A percentile compares a stretch with the other conserved stretches of the same genome.
phyloP scores from a whole-genome alignment of 164 flowering plant species.

The Saururus chinensis region DNA sequence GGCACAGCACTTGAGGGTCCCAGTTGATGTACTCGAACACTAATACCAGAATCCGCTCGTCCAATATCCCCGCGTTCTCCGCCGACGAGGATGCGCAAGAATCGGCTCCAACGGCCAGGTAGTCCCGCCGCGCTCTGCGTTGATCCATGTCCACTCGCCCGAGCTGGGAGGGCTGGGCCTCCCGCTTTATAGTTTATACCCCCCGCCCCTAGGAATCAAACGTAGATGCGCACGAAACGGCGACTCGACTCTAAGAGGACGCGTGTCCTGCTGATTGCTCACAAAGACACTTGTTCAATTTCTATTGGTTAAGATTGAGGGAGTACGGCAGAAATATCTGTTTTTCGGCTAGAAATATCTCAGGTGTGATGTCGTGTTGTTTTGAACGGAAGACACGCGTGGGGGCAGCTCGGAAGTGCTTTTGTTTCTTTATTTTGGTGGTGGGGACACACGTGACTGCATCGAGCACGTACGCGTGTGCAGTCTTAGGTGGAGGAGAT shows the following conservation, averaged over 20 bases:
- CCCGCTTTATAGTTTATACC: no score
- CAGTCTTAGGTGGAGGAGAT: no score
- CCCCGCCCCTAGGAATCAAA: no score
- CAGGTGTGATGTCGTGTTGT: background rate
- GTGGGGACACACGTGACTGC: no score
- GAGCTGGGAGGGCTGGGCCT: background rate
- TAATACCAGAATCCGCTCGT: slow-evolving; percentile 53
- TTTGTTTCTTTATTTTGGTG: no score
- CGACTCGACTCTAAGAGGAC: background rate
- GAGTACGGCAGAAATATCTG: no score
- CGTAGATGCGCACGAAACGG: no score
- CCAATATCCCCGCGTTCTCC: slow-evolving; percentile 35
- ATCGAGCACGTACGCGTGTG: no score
- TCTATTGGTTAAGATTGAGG: background rate
- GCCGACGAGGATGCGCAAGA: background rate
- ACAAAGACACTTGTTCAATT: background rate
- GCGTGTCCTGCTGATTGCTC: background rate
- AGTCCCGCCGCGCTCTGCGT: background rate
- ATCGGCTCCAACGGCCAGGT: background rate
- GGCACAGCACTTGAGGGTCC: slow-evolving; percentile 51
- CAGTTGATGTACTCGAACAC: slow-evolving; percentile 53
- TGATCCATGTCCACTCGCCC: background rate
- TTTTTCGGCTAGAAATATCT: background rate
- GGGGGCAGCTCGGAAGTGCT: no score
- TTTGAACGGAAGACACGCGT: no score